A percentile compares a stretch with the other conserved stretches of the same genome.
These are phyloP conservation scores for Sechiopsis laciniata DNA, from an alignment of 306 rosid genomes.

Conservation along the genomic window DNA sequence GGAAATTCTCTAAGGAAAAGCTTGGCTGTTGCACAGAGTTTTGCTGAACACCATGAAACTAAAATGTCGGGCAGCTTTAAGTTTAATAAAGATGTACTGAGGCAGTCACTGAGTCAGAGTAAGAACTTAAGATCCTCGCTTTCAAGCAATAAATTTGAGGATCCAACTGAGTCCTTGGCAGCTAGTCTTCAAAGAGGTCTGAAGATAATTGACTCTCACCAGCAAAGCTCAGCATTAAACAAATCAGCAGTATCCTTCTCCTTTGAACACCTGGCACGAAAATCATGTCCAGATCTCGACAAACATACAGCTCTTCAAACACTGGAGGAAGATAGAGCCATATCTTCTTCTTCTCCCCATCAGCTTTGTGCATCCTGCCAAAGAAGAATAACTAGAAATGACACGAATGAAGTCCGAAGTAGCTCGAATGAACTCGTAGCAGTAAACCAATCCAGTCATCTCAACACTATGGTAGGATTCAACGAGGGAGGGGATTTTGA, in stretches of 20 bases:
- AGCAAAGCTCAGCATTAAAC: slow-evolving; percentile 58
- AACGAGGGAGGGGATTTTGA: slow-evolving; percentile 53
- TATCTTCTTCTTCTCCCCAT: slow-evolving; percentile 23
- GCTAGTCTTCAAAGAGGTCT: slow-evolving; percentile 95
- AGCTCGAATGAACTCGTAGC: slow-evolving; percentile 38
- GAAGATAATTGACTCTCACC: slow-evolving; percentile 78
- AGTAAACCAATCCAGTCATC: slow-evolving; percentile 35
- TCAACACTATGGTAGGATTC: slow-evolving; percentile 9
- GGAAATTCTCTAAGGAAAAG: slow-evolving; percentile 66
- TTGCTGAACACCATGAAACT: slow-evolving; percentile 41
- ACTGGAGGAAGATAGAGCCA: no score
- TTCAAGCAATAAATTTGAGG: slow-evolving; percentile 55
- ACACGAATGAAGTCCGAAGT: slow-evolving; percentile 36
- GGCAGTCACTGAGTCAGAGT: slow-evolving; percentile 47
- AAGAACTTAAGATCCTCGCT: slow-evolving; percentile 48
- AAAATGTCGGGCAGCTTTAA: slow-evolving; percentile 44
- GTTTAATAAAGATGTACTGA: slow-evolving; percentile 39
- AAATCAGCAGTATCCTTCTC: slow-evolving; percentile 76
- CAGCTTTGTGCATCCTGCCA: slow-evolving; percentile 68
- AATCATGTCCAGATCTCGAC: slow-evolving; percentile 50
- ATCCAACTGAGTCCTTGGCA: slow-evolving; percentile 80
- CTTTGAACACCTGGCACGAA: slow-evolving; percentile 57
- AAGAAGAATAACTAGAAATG: slow-evolving; percentile 33
- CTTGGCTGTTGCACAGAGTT: slow-evolving; percentile 48
- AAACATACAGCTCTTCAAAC: slow-evolving; percentile 14